phyloP scores from a whole-genome alignment of 176 grass and related monocot species.

The Carex littledalei region DNA sequence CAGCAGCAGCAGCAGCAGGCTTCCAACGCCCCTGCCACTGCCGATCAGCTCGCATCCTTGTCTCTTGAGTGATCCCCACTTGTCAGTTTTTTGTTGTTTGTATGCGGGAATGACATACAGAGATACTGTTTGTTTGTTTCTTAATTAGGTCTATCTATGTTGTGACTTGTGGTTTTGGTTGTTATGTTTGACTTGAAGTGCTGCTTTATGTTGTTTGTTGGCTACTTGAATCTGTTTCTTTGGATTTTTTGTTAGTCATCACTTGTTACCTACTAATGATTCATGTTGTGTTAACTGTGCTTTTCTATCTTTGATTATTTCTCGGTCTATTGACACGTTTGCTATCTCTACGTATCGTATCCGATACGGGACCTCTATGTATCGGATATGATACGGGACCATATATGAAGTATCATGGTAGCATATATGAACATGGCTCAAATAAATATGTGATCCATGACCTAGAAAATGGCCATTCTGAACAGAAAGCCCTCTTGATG shows the following conservation, averaged over 20 bases:
- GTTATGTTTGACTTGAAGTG: background rate
- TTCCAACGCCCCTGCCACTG: background rate
- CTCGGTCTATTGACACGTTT: too few relatives aligned
- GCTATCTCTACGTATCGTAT: too few relatives aligned
- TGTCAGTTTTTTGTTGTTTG: conserved; percentile 1
- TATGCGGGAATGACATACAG: background rate
- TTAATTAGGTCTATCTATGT: background rate
- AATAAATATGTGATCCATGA: too few relatives aligned
- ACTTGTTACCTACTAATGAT: background rate
- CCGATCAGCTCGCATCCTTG: conserved; percentile 33
- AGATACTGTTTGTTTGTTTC: background rate
- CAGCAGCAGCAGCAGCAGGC: conserved; percentile 36
- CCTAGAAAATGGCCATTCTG: too few relatives aligned
- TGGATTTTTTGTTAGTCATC: background rate
- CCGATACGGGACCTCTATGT: too few relatives aligned
- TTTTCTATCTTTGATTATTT: background rate
- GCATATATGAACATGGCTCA: too few relatives aligned
- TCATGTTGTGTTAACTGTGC: background rate
- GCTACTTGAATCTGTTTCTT: conserved; percentile 1
- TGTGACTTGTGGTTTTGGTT: background rate
- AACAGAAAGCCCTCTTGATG: too few relatives aligned
- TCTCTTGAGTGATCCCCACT: conserved; percentile 10
- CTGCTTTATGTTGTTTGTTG: conserved; percentile 1
- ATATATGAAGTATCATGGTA: too few relatives aligned
- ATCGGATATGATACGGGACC: too few relatives aligned